These are phyloP conservation scores for Penicillium sp. DNA, from an alignment of 2,329 filamentous ascomycete species.

Conservation along the genomic window DNA sequence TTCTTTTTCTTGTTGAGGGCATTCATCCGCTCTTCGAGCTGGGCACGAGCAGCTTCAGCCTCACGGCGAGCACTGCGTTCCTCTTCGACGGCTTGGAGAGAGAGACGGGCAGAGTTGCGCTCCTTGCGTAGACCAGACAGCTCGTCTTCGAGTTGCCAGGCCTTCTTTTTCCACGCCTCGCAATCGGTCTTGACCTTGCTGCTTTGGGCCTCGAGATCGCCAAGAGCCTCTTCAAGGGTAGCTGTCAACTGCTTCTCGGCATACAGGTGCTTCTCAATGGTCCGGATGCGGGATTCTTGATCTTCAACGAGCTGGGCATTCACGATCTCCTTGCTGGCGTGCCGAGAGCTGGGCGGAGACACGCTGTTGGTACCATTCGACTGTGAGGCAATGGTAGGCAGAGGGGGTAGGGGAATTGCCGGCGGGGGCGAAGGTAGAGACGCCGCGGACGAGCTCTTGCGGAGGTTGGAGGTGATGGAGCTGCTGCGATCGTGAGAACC, in stretches of 20 bases:
- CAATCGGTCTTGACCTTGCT: slow-evolving; percentile 88
- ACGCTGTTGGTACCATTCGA: slow-evolving; percentile 50
- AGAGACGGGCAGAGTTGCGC: slow-evolving; percentile 54
- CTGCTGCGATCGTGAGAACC: slow-evolving; percentile 50
- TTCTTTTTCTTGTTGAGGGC: slow-evolving; percentile 89
- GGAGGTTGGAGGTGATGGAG: slow-evolving; percentile 62
- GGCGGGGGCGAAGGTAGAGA: slow-evolving; percentile 91
- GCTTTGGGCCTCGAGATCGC: slow-evolving; percentile 84
- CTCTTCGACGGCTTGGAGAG: slow-evolving; percentile 87
- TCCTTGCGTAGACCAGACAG: slow-evolving; percentile 52
- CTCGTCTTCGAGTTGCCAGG: slow-evolving; percentile 64
- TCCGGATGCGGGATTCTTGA: slow-evolving; percentile 88
- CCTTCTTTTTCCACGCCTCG: slow-evolving; percentile 86
- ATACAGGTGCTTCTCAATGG: slow-evolving; percentile 92
- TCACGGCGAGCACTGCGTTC: slow-evolving; percentile 88
- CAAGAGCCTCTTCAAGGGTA: slow-evolving; percentile 90
- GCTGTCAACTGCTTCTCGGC: slow-evolving; percentile 95
- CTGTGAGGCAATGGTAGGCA: slow-evolving; percentile 59
- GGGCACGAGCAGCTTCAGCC: slow-evolving; percentile 79
- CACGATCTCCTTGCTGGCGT: slow-evolving; percentile 73
- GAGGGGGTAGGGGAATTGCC: slow-evolving; percentile 87
- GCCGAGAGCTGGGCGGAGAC: slow-evolving; percentile 58
- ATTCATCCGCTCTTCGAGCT: slow-evolving; percentile 92
- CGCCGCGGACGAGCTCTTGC: slow-evolving; percentile 75
- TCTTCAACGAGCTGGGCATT: slow-evolving; percentile 84